Base-by-base conservation (phyloP, 352 stramenopile species). In the Saprolegnia diclina region DNA sequence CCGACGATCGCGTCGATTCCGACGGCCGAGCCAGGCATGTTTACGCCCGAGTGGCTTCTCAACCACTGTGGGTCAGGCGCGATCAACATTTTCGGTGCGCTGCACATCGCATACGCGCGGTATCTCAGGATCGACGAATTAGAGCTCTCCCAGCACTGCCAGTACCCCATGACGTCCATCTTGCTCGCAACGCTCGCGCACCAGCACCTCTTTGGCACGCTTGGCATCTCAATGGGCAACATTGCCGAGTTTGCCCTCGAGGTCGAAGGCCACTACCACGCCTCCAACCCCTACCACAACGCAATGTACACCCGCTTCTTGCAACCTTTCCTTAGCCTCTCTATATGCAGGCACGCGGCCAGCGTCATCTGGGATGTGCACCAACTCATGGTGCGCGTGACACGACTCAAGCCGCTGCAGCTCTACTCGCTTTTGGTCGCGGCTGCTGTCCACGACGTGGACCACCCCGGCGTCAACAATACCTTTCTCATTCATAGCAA, bases 401-500 rank as follows among this genome's bases (percentile, higher is more conserved):
- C 76, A 6, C 46, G 46, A 29, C 46, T 54, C 24, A 54, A 54
- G 24, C 71, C 82, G 0, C 61, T 89, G 4, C 80, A 92, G 22
- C 44, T 88, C 13, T 82, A 91, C 40, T 86, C 88, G n/a, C 80
- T 95, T 14, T 71, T 98, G 1, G 65, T 98, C 13, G 88, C 92
- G n/a, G 91, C 85, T 4, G 77, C 94, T 1, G 79, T 95, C 26
- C 94, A 98, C 71, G 94, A 98, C 71, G 79, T 97, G 13, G 96
- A 91, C 53, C 94, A 98, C 73, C 86, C 89, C 0, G 94, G 94
- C 11, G 83, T 93, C 18, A 98, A 87, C 71, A 98, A 98, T 76
- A 75, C 77, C 38, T 98, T 94, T 73, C 79, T 97, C 16, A 76
- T 96, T 16, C 85, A 81, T 40, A 95, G 88, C 19, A 85, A 71